Conservation (phyloP, 1,284 basidiomycete species). For the Ceratobasidium sp. region DNA sequence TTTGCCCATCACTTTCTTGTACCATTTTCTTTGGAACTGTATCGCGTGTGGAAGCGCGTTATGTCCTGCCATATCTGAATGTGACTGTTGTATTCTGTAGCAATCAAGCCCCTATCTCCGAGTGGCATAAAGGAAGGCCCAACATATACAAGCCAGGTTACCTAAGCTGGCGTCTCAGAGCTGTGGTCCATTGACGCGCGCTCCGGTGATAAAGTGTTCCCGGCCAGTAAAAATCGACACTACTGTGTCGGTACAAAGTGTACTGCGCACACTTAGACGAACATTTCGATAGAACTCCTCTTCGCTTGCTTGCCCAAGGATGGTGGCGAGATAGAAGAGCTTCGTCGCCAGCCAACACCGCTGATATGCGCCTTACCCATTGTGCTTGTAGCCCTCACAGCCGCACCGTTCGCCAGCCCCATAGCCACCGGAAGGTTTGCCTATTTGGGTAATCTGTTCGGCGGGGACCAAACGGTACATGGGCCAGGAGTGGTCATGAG, state of each 20-base stretch:
- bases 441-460: not conserved
- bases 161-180: not conserved
- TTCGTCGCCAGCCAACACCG: not conserved
- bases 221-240: no score
- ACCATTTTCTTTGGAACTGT: conserved; percentile 16
- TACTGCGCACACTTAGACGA: no score
- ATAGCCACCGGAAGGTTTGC: not conserved
- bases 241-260: no score
- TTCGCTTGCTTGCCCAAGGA: no score
- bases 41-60: conserved; percentile 12
- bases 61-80: not conserved
- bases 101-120: not conserved
- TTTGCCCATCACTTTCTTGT: not conserved
- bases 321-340: not conserved
- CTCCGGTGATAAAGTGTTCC: no score
- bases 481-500: not conserved
- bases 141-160: no score
- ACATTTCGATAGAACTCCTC: no score
- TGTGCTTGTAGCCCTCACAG: not conserved
- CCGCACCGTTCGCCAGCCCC: not conserved
- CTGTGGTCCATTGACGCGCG: no score
- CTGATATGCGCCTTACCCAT: not conserved
- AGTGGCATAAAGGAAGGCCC: not conserved
- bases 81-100: not conserved
- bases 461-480: not conserved